Base-by-base conservation (phyloP, 352 stramenopile species). In the Phytophthora rubi region DNA sequence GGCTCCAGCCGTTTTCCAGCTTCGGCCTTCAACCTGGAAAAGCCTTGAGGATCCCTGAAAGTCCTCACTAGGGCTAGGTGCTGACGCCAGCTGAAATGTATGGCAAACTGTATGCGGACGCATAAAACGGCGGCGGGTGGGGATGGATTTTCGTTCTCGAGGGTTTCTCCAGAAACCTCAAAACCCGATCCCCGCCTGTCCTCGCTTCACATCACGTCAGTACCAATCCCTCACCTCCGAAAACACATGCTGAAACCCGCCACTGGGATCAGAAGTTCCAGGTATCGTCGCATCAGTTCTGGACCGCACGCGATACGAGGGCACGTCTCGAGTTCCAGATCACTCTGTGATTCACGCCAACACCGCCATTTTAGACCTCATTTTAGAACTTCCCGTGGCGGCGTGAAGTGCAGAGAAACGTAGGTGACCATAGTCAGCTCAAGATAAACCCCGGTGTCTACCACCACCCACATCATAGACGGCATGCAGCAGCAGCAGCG, bases 401-500 rank as follows among this genome's bases (percentile, higher is more conserved):
- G 62, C 51, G 68, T 64, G 66, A 67, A 60, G 54, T 26, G 42
- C 18, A 39, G 37, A 66, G 49, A 62, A 66, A 45, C 42, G 55
- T 60, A n/a, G 48, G 45, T 4, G 32, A 60, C 32, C 44, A 72
- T 72, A 68, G 65, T 49, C 16, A 71, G 53, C 1, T 42, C 44
- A 53, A 70, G 48, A 65, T 47, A 65, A 55, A 18, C 37, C 39
- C 39, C 13, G 39, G 39, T 48, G 39, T 48, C 39, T 12, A n/a
- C 39, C 39, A 21, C 39, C 39, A 23, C 15, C 45, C 18, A 53
- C 4, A 35, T 5, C 26, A 77, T 77, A 65, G 69, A 72, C 66
- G 62, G 60, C 45, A 67, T 10, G 52, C 73, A 79, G 23, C 79
- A 87, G 62, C 80, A 86, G 62, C 80, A 86, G 71, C 82, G 85